phyloP scores from a whole-genome alignment of 805 yeast species.

The Cyberlindnera xishuangbannaensis region DNA sequence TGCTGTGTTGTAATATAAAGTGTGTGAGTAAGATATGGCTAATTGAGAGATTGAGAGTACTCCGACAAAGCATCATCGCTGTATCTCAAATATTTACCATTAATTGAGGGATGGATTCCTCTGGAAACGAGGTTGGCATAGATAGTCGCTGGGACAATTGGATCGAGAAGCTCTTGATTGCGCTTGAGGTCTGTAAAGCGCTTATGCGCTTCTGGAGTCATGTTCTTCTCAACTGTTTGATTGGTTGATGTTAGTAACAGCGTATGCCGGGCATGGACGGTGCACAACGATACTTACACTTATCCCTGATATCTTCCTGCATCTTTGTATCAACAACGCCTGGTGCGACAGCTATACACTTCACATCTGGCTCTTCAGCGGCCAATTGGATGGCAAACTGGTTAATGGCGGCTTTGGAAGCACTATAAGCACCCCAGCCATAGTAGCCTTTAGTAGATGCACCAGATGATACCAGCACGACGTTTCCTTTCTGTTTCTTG shows the following conservation, averaged over 20 bases:
- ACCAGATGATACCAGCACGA: constrained; percentile 85
- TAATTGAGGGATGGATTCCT: constrained; percentile 51
- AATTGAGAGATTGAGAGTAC: constrained; percentile 2
- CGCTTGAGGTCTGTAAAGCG: constrained; percentile 61
- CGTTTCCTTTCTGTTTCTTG: constrained; percentile 48
- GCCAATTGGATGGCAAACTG: constrained; percentile 65
- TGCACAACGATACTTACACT: constrained; percentile 20
- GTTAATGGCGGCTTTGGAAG: constrained; percentile 88
- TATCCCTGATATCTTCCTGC: constrained; percentile 77
- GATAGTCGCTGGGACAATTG: constrained; percentile 66
- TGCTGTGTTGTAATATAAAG: not conserved
- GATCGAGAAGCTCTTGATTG: constrained; percentile 53
- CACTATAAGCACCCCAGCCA: constrained; percentile 91
- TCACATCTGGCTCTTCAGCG: constrained; percentile 57
- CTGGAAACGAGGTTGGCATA: constrained; percentile 59
- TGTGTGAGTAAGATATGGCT: too few species aligned
- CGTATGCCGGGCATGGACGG: not conserved
- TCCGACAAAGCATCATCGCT: constrained; percentile 32
- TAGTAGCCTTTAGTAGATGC: constrained; percentile 59
- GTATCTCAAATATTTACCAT: constrained; percentile 67
- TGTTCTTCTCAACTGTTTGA: constrained; percentile 40
- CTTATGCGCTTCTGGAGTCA: constrained; percentile 54
- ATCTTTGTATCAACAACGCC: constrained; percentile 91
- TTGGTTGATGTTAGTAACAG: constrained; percentile 1
- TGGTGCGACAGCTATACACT: constrained; percentile 75